A percentile compares a stretch with the other conserved stretches of the same genome.
Conservation (phyloP, 78 protist genomes). For the Dictyostelium intermedium region DNA sequence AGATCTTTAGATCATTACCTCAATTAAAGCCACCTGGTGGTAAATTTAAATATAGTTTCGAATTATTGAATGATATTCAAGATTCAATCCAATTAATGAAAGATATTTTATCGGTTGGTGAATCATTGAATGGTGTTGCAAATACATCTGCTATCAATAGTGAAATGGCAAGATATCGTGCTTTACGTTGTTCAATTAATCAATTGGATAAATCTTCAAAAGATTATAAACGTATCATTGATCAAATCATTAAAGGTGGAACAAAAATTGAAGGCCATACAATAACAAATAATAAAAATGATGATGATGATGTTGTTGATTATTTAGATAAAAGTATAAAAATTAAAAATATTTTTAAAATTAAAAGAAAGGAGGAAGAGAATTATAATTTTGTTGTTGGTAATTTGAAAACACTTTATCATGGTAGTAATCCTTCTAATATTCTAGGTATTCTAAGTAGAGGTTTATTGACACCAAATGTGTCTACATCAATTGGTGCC, state of each 20-base stretch:
- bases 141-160: background rate
- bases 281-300: background rate
- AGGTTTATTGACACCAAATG: slow-evolving; percentile 70
- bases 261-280: background rate
- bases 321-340: too few species aligned
- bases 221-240: slow-evolving; percentile 25
- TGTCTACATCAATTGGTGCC: slow-evolving; percentile 27
- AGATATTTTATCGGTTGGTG: slow-evolving; percentile 67
- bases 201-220: background rate
- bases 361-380: slow-evolving; percentile 37
- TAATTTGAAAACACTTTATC: slow-evolving; percentile 50
- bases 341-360: slow-evolving; percentile 8
- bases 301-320: background rate
- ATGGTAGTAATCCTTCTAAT: slow-evolving; percentile 70
- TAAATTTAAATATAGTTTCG: background rate
- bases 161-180: slow-evolving; percentile 4
- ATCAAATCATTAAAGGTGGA: background rate
- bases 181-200: slow-evolving; percentile 31
- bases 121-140: slow-evolving; percentile 34
- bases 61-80: slow-evolving; percentile 13
- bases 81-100: slow-evolving; percentile 61
- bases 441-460: slow-evolving; percentile 66
- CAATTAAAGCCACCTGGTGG: background rate
- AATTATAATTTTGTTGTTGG: background rate
- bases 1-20: slow-evolving; percentile 2